phyloP scores from a whole-genome alignment of 306 rosid species.

The Senna tora region DNA sequence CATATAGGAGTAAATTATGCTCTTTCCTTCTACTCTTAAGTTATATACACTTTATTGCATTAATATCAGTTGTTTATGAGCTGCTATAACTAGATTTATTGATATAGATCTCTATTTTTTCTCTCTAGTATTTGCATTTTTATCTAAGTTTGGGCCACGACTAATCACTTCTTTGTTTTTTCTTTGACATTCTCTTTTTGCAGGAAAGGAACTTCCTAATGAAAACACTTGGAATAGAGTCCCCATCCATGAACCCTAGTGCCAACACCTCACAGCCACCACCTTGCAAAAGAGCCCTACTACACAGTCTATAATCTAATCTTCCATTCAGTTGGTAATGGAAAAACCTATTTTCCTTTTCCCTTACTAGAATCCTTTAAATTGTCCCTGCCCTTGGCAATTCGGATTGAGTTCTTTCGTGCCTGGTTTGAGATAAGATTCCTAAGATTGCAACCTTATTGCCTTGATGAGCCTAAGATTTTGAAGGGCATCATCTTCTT shows the following conservation, averaged over 20 bases:
- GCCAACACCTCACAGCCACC: constrained; percentile 67
- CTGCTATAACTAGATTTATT: constrained; percentile 5
- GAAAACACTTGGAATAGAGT: constrained; percentile 85
- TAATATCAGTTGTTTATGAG: neutral
- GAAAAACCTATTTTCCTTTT: constrained; percentile 22
- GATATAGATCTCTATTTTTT: neutral
- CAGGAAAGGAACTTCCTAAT: constrained; percentile 90
- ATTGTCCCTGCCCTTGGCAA: constrained; percentile 18
- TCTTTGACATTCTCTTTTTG: constrained; percentile 25
- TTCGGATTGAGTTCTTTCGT: constrained; percentile 35
- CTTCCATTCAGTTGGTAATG: constrained; percentile 44
- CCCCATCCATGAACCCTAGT: constrained; percentile 58
- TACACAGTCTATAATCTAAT: constrained; percentile 65
- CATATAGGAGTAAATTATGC: neutral
- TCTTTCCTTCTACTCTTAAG: constrained; percentile 3
- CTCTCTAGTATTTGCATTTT: constrained; percentile 2
- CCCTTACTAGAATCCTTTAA: constrained; percentile 12
- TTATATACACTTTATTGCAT: neutral
- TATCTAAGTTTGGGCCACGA: constrained; percentile 21
- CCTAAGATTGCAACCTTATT: constrained; percentile 53
- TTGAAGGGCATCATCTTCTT: constrained; percentile 57
- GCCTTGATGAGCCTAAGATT: constrained; percentile 54
- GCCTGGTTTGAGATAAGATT: constrained; percentile 38
- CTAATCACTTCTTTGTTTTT: constrained; percentile 38
- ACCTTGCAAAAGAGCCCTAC: constrained; percentile 89